phyloP scores from a whole-genome alignment of 23 red algal species.

The Rhodosorus marinus region DNA sequence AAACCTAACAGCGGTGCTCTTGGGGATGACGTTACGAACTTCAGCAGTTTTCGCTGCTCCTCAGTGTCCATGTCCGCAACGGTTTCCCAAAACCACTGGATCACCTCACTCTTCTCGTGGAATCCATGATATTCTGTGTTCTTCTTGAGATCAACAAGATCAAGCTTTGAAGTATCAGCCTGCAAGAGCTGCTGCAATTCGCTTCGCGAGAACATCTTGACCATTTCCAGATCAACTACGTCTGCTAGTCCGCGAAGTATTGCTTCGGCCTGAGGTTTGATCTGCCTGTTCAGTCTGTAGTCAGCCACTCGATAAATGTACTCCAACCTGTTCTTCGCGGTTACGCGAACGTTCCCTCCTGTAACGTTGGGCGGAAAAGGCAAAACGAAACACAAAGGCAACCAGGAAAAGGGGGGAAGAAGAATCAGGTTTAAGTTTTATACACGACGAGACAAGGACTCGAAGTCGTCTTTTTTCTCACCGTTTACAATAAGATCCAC shows the following conservation, averaged over 20 bases:
- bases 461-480: no score
- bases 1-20: conserved; percentile 92
- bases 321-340: conserved; percentile 68
- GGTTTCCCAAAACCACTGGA: conserved; percentile 73
- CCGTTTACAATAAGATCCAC: conserved; percentile 56
- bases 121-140: conserved; percentile 79
- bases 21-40: conserved; percentile 92
- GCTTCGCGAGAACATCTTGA: conserved; percentile 57
- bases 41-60: conserved; percentile 51
- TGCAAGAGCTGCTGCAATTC: conserved; percentile 80
- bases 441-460: no score
- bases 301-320: conserved; percentile 84
- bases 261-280: conserved; percentile 47
- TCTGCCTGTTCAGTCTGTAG: conserved; percentile 77
- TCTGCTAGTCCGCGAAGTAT: conserved; percentile 64
- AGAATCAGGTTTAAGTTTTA: no score
- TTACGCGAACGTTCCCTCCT: conserved; percentile 50
- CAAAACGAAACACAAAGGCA: no score
- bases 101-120: conserved; percentile 37
- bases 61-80: conserved; percentile 43
- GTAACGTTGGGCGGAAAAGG: no score
- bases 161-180: conserved; percentile 40
- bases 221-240: conserved; percentile 54
- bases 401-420: no score
- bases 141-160: conserved; percentile 45